Evolutionary conservation across 225 moss, liverwort and hornwort genomes (phyloP).

Genomic region (Antitrichia curtipendula): DNA sequence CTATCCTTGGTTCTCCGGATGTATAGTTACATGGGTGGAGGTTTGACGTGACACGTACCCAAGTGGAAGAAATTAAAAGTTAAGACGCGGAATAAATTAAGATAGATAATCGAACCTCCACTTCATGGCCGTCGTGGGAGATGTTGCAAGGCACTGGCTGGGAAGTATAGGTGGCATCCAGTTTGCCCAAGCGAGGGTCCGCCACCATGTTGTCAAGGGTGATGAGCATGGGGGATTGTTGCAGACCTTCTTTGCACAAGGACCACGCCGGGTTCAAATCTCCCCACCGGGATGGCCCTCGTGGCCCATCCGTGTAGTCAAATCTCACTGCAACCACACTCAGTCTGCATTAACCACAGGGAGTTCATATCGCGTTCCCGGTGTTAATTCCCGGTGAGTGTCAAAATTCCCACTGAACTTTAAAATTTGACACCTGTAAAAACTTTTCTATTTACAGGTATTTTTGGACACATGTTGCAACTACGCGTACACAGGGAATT

Average conservation of each 20-base stretch:
- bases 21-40: background rate
- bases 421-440: no score
- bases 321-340: background rate
- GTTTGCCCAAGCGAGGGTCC: constrained; percentile 12
- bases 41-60: background rate
- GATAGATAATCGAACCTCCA: constrained; percentile 3
- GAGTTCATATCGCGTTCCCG: no score
- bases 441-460: no score
- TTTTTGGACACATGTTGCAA: no score
- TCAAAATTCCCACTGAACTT: no score
- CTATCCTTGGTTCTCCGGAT: background rate
- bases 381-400: no score
- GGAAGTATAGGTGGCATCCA: background rate
- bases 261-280: constrained; percentile 17
- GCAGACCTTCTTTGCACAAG: constrained; percentile 18
- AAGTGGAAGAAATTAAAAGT: background rate
- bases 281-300: constrained; percentile 30
- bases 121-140: constrained; percentile 13
- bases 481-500: no score
- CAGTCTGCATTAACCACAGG: background rate
- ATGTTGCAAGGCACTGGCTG: constrained; percentile 3
- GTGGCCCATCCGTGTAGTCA: constrained; percentile 19
- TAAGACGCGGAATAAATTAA: background rate
- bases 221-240: constrained; percentile 32
- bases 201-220: background rate